Evolutionary conservation across 129 eudicot genomes (phyloP).

Genomic region (Saposhnikovia divaricata): DNA sequence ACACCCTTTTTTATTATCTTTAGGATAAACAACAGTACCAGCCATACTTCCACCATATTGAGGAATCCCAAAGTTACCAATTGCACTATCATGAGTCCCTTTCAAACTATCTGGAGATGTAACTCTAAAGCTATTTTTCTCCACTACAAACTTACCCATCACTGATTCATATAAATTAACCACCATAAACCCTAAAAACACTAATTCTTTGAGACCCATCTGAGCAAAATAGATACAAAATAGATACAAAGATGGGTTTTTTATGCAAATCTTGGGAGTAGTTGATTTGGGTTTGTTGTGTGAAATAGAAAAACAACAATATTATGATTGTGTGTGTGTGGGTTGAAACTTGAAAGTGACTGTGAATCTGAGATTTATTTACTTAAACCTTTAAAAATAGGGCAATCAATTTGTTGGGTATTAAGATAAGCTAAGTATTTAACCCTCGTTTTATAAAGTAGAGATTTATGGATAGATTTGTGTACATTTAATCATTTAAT

Average conservation of each 20-base stretch:
- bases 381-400: neutral
- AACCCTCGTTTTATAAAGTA: neutral
- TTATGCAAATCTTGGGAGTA: neutral
- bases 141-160: slow-evolving; percentile 51
- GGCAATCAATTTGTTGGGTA: neutral
- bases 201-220: neutral
- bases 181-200: slow-evolving; percentile 17
- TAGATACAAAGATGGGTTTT: neutral
- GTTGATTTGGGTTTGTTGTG: slow-evolving; percentile 4
- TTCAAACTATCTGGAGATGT: slow-evolving; percentile 40
- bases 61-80: slow-evolving; percentile 61
- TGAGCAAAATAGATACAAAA: neutral
- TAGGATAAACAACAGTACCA: slow-evolving; percentile 43
- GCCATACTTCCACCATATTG: slow-evolving; percentile 56
- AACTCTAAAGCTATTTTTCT: slow-evolving; percentile 49
- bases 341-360: neutral
- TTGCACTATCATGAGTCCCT: slow-evolving; percentile 48
- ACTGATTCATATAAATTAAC: slow-evolving; percentile 20
- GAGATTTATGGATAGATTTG: neutral
- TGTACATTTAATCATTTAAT: neutral
- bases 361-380: slow-evolving; percentile 4
- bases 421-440: neutral
- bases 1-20: slow-evolving; percentile 41
- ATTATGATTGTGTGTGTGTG: neutral
- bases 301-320: neutral